Base-by-base conservation (phyloP, 1,139 yeast genomes). In the Lodderomyces margitis region DNA sequence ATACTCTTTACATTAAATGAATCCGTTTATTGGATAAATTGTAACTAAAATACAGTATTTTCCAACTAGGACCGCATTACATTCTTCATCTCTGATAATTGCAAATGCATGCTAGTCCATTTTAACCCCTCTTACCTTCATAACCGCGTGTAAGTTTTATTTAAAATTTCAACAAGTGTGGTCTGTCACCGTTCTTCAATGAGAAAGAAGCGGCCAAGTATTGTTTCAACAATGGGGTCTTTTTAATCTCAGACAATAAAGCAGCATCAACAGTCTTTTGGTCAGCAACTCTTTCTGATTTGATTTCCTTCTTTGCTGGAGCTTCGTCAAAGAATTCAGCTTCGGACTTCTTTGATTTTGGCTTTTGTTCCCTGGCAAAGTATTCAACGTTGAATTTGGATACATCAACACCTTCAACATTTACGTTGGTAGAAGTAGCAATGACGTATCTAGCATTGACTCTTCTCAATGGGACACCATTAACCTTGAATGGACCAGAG, bases 381-480 rank as follows among this genome's bases (percentile, higher is more conserved):
- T 94, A 92, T 62, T 87, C 89, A 65, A 81, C 95, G 76, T 85
- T 81, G 84, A 86, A 92, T 78, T 92, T 92, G 64, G 91, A 79
- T 57, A 85, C 89, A 67, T 89, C 89, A 57, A 91, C 89, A 58
- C 83, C 77, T 49, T 80, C 77, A 61, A 91, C 82, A 58, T 81
- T 74, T 63, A 92, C 87, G 72, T 80, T 76, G 75, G 98, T 92
- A 59, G 97, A 89, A 68, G 98, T 94, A 65, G 98, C 98, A 77
- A 92, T 92, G 64, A 92, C 98, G 79, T 92, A 94, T 75, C 96
- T 89, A 63, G 98, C 84, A 75, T 92, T 92, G 58, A 92, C 98
- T 83, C 98, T 88, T 84, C 97, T 88, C 74, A 92, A 84, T 74
- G 99, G 98, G 60, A 92, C 99, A 82, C 98, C 98, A 78, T 94